Evolutionary conservation across 495 filamentous ascomycete species (phyloP).

Genomic region (Parmelia sp.): DNA sequence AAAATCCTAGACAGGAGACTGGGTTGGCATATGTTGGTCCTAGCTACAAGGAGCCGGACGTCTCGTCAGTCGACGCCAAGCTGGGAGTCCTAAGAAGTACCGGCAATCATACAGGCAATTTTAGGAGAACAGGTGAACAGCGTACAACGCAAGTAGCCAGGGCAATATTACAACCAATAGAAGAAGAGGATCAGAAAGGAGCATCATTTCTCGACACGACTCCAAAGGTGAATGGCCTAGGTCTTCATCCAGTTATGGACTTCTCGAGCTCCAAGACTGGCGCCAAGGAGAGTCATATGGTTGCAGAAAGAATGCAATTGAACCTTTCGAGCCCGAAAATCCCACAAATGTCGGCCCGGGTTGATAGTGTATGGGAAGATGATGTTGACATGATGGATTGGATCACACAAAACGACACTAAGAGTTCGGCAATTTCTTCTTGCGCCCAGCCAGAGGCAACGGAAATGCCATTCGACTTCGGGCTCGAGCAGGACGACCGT

Average conservation of each 20-base stretch:
- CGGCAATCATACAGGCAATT: not conserved
- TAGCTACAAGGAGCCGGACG: not conserved
- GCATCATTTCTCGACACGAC: not conserved
- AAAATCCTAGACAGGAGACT: not conserved
- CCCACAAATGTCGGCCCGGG: not conserved
- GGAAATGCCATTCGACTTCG: slow-evolving; percentile 5
- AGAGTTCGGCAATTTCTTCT: slow-evolving; percentile 3
- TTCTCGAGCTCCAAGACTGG: slow-evolving; percentile 7
- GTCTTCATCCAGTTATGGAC: slow-evolving; percentile 12
- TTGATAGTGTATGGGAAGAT: not conserved
- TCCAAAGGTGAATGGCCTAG: slow-evolving; percentile 6
- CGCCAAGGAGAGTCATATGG: too few relatives aligned
- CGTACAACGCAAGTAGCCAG: slow-evolving; percentile 10
- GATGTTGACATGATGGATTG: slow-evolving; percentile 19
- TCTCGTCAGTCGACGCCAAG: not conserved
- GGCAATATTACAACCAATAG: slow-evolving; percentile 7
- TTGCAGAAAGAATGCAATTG: not conserved
- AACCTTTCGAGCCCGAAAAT: not conserved
- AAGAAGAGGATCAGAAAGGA: slow-evolving; percentile 13
- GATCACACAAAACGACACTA: slow-evolving; percentile 1
- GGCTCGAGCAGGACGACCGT: not conserved
- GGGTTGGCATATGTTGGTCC: slow-evolving; percentile 9
- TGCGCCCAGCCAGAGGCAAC: not conserved
- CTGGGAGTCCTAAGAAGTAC: not conserved
- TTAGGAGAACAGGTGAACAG: slow-evolving; percentile 15